Evolutionary conservation across 1,284 basidiomycete species (phyloP).

Genomic region (Grifola frondosa): DNA sequence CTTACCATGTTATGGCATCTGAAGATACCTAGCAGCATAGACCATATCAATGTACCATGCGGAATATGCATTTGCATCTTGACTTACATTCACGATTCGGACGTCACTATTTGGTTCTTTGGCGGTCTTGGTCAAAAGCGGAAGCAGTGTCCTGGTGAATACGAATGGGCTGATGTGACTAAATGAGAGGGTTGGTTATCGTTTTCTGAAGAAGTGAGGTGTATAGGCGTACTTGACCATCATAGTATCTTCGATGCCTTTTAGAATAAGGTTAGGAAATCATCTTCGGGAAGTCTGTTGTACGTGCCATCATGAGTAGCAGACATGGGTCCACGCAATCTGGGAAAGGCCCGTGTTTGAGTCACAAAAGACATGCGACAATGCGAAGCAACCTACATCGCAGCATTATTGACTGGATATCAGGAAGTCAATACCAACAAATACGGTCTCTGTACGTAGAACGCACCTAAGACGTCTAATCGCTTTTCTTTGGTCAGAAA

Average conservation of each 20-base stretch:
- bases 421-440: background rate
- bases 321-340: constrained; percentile 28
- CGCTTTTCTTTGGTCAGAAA: constrained; percentile 46
- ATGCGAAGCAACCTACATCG: constrained; percentile 35
- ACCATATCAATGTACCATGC: no score
- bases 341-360: no score
- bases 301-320: no score
- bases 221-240: constrained; percentile 41
- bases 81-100: constrained; percentile 49
- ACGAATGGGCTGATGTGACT: constrained; percentile 51
- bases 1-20: constrained; percentile 15
- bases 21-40: constrained; percentile 16
- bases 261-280: background rate
- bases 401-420: constrained; percentile 51
- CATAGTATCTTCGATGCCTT: constrained; percentile 39
- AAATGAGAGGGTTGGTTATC: background rate
- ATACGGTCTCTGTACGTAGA: background rate
- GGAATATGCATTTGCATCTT: background rate
- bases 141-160: constrained; percentile 48
- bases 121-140: constrained; percentile 47
- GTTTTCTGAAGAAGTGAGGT: background rate
- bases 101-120: constrained; percentile 46
- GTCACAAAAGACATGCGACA: no score
- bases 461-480: constrained; percentile 44
- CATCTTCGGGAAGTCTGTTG: no score